Conservation (phyloP, 2,329 filamentous ascomycete genomes). For the Phialocephala sp. region DNA sequence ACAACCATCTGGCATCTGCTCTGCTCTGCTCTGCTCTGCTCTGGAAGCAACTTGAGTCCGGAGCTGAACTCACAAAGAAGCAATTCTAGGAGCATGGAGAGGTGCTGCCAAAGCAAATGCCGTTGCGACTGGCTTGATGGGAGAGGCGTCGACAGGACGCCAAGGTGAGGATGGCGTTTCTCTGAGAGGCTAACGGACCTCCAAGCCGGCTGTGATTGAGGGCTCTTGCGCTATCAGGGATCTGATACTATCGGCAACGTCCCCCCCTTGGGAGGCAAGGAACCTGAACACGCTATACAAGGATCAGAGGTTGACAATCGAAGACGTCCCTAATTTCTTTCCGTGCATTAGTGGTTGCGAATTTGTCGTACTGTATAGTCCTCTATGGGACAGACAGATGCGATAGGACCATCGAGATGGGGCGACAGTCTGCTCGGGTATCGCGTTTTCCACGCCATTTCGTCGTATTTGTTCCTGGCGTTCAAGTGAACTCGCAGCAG, state of each 20-base stretch:
- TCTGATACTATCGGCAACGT: background rate
- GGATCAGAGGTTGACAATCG: background rate
- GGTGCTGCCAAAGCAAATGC: background rate
- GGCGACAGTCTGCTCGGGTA: background rate
- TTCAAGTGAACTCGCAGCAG: constrained; percentile 4
- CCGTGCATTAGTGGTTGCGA: constrained; percentile 9
- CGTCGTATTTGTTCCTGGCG: background rate
- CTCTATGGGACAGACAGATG: background rate
- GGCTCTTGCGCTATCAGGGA: background rate
- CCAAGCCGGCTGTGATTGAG: background rate
- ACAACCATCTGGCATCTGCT: no score
- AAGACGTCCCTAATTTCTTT: background rate
- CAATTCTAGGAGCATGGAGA: background rate
- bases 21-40: no score
- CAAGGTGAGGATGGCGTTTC: background rate
- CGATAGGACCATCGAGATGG: background rate
- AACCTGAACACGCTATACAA: background rate
- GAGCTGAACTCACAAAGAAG: background rate
- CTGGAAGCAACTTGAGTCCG: no score
- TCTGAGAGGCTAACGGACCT: background rate
- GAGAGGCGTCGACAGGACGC: background rate
- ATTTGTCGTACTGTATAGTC: background rate
- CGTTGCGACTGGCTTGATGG: background rate
- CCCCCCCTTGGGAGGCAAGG: background rate
- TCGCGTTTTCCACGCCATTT: background rate